These are phyloP conservation scores for Ascochyta koolunga DNA, from an alignment of 2,329 filamentous ascomycete genomes.

Conservation along the genomic window DNA sequence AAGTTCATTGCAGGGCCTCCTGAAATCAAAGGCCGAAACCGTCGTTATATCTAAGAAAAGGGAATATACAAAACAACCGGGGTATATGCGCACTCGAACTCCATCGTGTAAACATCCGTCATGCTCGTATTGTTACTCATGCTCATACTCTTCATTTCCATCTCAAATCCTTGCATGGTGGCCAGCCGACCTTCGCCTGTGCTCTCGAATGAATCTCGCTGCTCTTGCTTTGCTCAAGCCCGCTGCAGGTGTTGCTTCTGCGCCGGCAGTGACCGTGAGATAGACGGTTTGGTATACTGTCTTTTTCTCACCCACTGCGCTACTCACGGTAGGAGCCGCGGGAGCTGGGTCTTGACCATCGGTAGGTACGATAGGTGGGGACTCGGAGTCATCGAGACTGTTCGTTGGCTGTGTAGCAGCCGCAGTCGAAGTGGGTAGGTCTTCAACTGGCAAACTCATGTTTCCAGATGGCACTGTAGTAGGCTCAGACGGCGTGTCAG, in stretches of 20 bases:
- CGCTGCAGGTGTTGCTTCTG: slow-evolving; percentile 16
- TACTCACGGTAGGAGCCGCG: slow-evolving; percentile 8
- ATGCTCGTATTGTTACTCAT: no score
- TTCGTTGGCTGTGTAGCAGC: not conserved
- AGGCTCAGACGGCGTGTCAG: not conserved
- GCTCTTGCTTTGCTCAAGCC: slow-evolving; percentile 16
- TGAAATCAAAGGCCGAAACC: no score
- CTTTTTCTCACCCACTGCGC: slow-evolving; percentile 7
- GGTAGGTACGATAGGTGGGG: not conserved
- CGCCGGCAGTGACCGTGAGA: slow-evolving; percentile 18
- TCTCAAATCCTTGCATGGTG: slow-evolving; percentile 20
- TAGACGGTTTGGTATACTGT: slow-evolving; percentile 26
- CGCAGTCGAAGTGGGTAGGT: not conserved
- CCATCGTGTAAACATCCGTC: slow-evolving; percentile 3
- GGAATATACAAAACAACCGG: slow-evolving; percentile 20
- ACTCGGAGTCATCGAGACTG: slow-evolving; percentile 1
- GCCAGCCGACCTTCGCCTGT: slow-evolving; percentile 21
- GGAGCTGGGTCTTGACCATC: slow-evolving; percentile 8
- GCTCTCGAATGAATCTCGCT: slow-evolving; percentile 24
- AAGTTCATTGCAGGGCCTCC: no score
- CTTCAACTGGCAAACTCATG: slow-evolving; percentile 3
- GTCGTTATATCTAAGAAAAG: not conserved
- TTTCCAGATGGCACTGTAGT: slow-evolving; percentile 7
- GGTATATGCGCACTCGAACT: slow-evolving; percentile 18
- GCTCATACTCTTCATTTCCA: not conserved